phyloP scores from a whole-genome alignment of 1,284 basidiomycete species.

The Boletus smithii region DNA sequence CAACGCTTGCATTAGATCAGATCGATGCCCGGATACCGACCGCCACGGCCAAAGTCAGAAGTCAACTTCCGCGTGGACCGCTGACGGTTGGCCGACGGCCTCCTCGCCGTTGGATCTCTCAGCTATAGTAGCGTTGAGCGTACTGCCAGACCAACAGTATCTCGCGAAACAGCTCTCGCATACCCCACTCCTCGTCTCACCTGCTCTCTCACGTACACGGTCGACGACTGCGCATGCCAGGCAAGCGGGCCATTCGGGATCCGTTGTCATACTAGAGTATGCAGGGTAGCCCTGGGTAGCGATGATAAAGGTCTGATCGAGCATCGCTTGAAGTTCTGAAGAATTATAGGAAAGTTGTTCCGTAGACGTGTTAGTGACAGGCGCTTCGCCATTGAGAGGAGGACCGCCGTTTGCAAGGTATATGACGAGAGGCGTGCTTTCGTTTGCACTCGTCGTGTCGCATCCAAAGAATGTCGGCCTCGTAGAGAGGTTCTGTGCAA shows the following conservation, averaged over 20 bases:
- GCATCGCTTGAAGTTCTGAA: constrained; percentile 38
- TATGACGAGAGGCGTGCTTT: constrained; percentile 35
- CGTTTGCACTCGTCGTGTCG: constrained; percentile 18
- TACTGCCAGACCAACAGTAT: constrained; percentile 41
- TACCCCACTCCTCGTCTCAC: constrained; percentile 35
- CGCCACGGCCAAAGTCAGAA: constrained; percentile 9
- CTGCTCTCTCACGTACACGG: constrained; percentile 32
- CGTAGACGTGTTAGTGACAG: constrained; percentile 43
- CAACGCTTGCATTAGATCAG: constrained; percentile 13
- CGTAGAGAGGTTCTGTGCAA: constrained; percentile 34
- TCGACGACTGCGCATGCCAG: constrained; percentile 46
- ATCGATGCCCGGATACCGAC: constrained; percentile 14
- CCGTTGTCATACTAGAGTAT: constrained; percentile 16
- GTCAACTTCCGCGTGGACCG: neutral
- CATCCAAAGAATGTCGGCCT: constrained; percentile 49
- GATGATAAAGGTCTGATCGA: constrained; percentile 40
- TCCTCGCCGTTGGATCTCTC: too few species aligned
- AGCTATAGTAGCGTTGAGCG: too few species aligned
- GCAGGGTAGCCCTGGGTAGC: constrained; percentile 40
- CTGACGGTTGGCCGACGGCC: neutral
- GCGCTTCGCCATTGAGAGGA: constrained; percentile 36
- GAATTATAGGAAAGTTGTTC: constrained; percentile 32
- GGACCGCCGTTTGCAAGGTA: constrained; percentile 45
- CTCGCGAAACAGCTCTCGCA: constrained; percentile 39
- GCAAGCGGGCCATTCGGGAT: constrained; percentile 44